Evolutionary conservation across 108 stramenopile genomes (phyloP).

Genomic region (Hondaea fermentalgiana): DNA sequence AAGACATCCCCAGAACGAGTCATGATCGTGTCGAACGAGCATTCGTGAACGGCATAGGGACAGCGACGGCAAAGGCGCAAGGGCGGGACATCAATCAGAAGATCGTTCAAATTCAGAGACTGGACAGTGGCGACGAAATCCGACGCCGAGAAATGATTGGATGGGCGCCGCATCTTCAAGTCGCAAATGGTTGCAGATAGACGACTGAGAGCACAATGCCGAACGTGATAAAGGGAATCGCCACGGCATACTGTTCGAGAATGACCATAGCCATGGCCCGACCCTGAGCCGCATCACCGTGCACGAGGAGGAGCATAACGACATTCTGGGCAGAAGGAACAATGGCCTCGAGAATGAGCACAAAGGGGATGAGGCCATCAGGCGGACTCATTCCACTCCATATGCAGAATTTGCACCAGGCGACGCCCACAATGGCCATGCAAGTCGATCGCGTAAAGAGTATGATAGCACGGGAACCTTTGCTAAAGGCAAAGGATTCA

Average conservation of each 20-base stretch:
- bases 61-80: too few relatives aligned
- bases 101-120: too few relatives aligned
- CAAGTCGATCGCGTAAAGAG: neutral
- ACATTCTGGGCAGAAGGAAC: slow-evolving; percentile 2
- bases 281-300: neutral
- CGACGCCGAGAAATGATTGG: neutral
- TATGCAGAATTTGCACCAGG: neutral
- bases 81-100: too few relatives aligned
- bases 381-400: neutral
- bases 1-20: too few relatives aligned
- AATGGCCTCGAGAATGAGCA: neutral
- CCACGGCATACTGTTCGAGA: neutral
- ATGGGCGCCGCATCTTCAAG: neutral
- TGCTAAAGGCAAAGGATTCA: neutral
- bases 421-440: neutral
- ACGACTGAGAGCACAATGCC: neutral
- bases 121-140: too few relatives aligned
- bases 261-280: slow-evolving; percentile 1
- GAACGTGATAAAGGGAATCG: neutral
- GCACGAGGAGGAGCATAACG: neutral
- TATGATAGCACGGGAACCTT: neutral
- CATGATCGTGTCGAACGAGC: too few relatives aligned
- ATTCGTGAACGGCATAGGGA: too few relatives aligned
- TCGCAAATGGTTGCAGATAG: neutral
- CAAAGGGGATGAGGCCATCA: neutral